phyloP scores from a whole-genome alignment of 2,329 filamentous ascomycete species.

The Fusarium devonianum region DNA sequence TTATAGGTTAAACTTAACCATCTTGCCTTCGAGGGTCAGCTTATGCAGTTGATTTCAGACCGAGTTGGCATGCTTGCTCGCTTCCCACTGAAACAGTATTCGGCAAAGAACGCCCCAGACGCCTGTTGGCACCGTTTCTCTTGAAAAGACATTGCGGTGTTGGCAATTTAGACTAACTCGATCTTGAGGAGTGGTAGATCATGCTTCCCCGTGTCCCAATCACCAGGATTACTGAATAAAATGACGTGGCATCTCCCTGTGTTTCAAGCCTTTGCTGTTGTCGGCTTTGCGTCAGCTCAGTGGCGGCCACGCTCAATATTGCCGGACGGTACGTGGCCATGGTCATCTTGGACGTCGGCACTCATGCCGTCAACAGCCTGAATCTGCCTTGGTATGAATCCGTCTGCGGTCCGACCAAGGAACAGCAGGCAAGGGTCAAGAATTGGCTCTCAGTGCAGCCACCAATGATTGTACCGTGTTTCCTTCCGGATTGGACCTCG shows the following conservation, averaged over 20 bases:
- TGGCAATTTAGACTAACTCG: conserved; percentile 25
- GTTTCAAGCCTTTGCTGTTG: conserved; percentile 51
- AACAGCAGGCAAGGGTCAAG: conserved; percentile 62
- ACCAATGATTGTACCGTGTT: no score
- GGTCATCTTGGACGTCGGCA: conserved; percentile 50
- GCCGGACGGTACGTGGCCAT: conserved; percentile 43
- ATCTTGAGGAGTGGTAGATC: conserved; percentile 11
- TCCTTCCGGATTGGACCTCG: no score
- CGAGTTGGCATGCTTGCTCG: not conserved
- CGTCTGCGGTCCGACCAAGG: conserved; percentile 55
- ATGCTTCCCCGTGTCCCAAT: conserved; percentile 40
- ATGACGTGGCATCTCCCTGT: conserved; percentile 57
- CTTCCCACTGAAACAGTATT: not conserved
- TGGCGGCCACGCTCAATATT: conserved; percentile 37
- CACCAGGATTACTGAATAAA: conserved; percentile 55
- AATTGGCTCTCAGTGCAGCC: no score
- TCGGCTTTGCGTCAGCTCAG: conserved; percentile 34
- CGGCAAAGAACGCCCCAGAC: conserved; percentile 7
- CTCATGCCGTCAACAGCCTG: conserved; percentile 54
- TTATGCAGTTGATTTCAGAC: not conserved
- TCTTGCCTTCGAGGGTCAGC: not conserved
- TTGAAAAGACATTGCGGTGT: not conserved
- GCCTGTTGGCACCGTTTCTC: not conserved
- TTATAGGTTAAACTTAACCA: conserved; percentile 5
- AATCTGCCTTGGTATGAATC: conserved; percentile 54